Base-by-base conservation (phyloP, 768 basidiomycete species). In the Phylloporus rhodoxanthus region DNA sequence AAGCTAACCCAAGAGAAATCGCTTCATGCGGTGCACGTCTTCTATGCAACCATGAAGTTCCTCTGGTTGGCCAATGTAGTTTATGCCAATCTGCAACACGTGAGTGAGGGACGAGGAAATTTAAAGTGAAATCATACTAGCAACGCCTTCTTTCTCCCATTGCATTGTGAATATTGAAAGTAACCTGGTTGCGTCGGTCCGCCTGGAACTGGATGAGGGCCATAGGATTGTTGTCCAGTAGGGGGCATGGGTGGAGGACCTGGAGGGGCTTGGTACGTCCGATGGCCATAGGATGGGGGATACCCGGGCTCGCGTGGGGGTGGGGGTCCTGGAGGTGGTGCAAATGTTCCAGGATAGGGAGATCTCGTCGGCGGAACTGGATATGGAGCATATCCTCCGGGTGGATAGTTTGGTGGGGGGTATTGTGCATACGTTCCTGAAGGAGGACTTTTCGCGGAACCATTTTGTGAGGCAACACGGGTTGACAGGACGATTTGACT, bases 151-250 rank as follows among this genome's bases (percentile, higher is more conserved):
- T 84, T 85, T 68, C 75, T 82, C 26, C 92, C 90, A 17, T 71
- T 90, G 62, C 94, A 96, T 58, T 91, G 89, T 2, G 91, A 93
- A 60, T 91, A 92, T 58, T 88, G 84, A 72, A 91, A 93, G 66
- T 68, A 87, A 2, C 79, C 76, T 55, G 86, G 81, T 32, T 73
- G 70, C 44, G 68, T 65, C 29, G 72, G 71, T 37, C 76, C 70
- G 17, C 76, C 69, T 2, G 69, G 50, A 19, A 67, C 73, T 51
- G 80, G 72, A 67, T 81, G 80, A 9, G 81, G 79, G 2, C 84
- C 82, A 55, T 84, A 87, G 52, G 74, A 63, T 58, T 90, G 87
- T 25, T 75, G 68, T 37, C 76, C 71, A 4, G 70, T n/a, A n/a
- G 84, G 82, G 13, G 84, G 83, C 60, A 65, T 71, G 8, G 71